phyloP scores from a whole-genome alignment of 768 basidiomycete species.

The Leucocoprinus leucothites region DNA sequence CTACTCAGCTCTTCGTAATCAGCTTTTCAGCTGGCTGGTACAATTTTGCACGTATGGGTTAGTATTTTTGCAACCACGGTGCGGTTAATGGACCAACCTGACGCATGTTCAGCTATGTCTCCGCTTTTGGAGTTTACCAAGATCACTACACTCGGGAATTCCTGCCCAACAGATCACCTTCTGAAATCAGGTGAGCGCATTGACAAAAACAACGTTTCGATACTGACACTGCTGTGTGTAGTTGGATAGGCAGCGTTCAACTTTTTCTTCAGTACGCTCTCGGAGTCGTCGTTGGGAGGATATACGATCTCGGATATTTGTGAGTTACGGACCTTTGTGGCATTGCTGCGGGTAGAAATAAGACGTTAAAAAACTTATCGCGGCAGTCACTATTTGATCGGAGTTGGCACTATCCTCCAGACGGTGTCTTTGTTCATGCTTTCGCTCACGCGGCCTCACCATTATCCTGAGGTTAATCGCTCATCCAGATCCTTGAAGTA shows the following conservation, averaged over 20 bases:
- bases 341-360: slow-evolving; percentile 10
- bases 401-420: slow-evolving; percentile 32
- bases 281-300: slow-evolving; percentile 36
- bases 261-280: slow-evolving; percentile 42
- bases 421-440: slow-evolving; percentile 41
- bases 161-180: slow-evolving; percentile 34
- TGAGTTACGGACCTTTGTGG: slow-evolving; percentile 19
- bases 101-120: slow-evolving; percentile 31
- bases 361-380: slow-evolving; percentile 9
- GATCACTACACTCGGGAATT: slow-evolving; percentile 43
- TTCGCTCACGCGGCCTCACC: slow-evolving; percentile 35
- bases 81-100: slow-evolving; percentile 7
- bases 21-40: slow-evolving; percentile 32
- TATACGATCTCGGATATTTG: slow-evolving; percentile 50
- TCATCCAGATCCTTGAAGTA: not conserved
- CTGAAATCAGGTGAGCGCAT: slow-evolving; percentile 37
- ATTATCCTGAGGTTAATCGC: slow-evolving; percentile 46
- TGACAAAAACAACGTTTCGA: not conserved
- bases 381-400: slow-evolving; percentile 33
- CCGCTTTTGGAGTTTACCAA: slow-evolving; percentile 45
- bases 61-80: not conserved
- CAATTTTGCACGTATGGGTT: slow-evolving; percentile 48
- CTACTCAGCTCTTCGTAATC: not conserved
- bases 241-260: slow-evolving; percentile 51
- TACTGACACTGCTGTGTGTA: slow-evolving; percentile 15